These are phyloP conservation scores for Amaranthus tricolor DNA, from an alignment of 179 eudicot genomes.

Conservation along the genomic window DNA sequence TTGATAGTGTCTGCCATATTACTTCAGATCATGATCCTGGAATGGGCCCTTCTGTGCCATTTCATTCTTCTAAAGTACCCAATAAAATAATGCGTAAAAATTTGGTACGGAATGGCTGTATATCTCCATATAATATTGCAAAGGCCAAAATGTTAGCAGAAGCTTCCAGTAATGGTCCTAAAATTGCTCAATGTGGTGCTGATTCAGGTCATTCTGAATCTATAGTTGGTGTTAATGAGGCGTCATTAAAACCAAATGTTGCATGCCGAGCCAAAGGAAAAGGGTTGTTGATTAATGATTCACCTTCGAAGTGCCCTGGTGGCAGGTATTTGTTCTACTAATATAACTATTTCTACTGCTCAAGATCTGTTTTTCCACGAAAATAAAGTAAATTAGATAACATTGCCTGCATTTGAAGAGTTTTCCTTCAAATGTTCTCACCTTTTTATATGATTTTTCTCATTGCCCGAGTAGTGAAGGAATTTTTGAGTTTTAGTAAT, in stretches of 20 bases:
- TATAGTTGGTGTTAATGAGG: slow-evolving; percentile 38
- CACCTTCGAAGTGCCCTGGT: slow-evolving; percentile 33
- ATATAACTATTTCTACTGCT: slow-evolving; percentile 32
- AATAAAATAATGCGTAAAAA: slow-evolving; percentile 43
- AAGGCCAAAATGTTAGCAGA: slow-evolving; percentile 49
- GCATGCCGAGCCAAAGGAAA: slow-evolving; percentile 48
- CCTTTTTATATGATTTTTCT: background rate
- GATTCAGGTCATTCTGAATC: slow-evolving; percentile 30
- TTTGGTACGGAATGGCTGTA: slow-evolving; percentile 82
- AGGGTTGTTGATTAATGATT: slow-evolving; percentile 33
- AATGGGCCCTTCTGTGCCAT: slow-evolving; percentile 27
- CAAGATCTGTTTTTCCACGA: slow-evolving; percentile 5
- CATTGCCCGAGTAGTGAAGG: background rate
- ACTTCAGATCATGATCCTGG: slow-evolving; percentile 29
- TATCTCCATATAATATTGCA: slow-evolving; percentile 69
- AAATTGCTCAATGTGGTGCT: slow-evolving; percentile 21
- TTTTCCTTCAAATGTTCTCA: background rate
- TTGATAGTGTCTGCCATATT: slow-evolving; percentile 4
- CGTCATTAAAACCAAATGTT: slow-evolving; percentile 40
- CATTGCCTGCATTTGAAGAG: background rate
- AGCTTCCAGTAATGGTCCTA: slow-evolving; percentile 28
- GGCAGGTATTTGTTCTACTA: slow-evolving; percentile 22
- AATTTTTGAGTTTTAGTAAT: background rate
- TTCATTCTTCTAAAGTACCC: slow-evolving; percentile 30
- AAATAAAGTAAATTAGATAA: background rate